These are phyloP conservation scores for Epichloe uncinata DNA, from an alignment of 2,329 filamentous ascomycete species.

Conservation along the genomic window DNA sequence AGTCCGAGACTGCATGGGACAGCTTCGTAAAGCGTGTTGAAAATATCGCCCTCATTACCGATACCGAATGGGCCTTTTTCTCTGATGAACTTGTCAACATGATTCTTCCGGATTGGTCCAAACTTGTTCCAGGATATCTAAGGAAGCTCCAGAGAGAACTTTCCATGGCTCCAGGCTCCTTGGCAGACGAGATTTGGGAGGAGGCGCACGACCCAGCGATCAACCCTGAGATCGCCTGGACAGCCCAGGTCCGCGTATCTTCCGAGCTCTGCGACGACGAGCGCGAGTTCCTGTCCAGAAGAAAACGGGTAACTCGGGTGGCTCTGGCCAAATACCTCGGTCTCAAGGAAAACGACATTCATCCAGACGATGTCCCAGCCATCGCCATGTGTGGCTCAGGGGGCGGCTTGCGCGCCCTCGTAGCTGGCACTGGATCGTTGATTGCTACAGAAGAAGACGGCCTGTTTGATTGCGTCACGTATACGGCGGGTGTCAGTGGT, in stretches of 20 bases:
- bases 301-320: constrained; percentile 53
- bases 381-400: constrained; percentile 94
- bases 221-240: constrained; percentile 77
- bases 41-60: constrained; percentile 39
- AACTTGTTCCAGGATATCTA: constrained; percentile 59
- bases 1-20: constrained; percentile 31
- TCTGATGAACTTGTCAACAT: constrained; percentile 51
- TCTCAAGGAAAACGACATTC: constrained; percentile 65
- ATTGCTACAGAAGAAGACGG: constrained; percentile 75
- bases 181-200: constrained; percentile 86
- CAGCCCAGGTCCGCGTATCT: constrained; percentile 72
- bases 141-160: constrained; percentile 78
- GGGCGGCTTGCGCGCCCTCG: constrained; percentile 82
- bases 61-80: constrained; percentile 40
- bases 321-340: constrained; percentile 74
- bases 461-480: constrained; percentile 86
- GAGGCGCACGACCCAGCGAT: constrained; percentile 74
- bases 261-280: constrained; percentile 73
- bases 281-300: constrained; percentile 54
- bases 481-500: constrained; percentile 89
- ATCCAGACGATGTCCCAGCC: constrained; percentile 82
- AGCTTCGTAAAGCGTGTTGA: constrained; percentile 34
- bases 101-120: constrained; percentile 75
- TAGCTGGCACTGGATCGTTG: constrained; percentile 81
- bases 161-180: constrained; percentile 72